Conservation (phyloP, 495 filamentous ascomycete genomes). For the Staphylotrichum tortipilum region DNA sequence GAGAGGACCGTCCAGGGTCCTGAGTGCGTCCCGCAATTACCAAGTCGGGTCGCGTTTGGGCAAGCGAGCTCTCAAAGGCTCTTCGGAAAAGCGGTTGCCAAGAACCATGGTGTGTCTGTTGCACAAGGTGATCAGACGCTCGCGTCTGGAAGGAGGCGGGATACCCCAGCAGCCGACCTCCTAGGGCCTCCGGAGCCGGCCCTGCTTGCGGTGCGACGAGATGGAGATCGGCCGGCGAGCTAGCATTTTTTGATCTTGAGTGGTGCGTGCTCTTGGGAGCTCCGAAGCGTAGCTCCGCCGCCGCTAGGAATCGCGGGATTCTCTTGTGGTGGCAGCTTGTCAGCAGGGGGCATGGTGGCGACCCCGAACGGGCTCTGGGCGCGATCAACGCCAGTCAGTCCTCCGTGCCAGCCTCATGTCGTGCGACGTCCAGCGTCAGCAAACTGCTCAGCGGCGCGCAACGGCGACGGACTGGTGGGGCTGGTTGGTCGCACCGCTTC, state of each 20-base stretch:
- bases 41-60: too few species aligned
- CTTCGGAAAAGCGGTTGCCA: not conserved
- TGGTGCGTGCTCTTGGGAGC: too few species aligned
- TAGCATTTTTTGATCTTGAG: too few species aligned
- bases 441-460: not conserved
- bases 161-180: not conserved
- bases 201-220: not conserved
- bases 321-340: too few species aligned
- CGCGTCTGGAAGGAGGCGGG: not conserved
- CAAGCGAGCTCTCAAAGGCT: not conserved
- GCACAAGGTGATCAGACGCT: constrained; percentile 7
- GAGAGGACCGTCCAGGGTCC: too few species aligned
- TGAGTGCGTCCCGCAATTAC: too few species aligned
- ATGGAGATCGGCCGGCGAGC: not conserved
- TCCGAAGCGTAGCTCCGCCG: too few species aligned
- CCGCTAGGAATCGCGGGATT: too few species aligned
- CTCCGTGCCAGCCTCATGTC: not conserved
- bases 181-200: not conserved
- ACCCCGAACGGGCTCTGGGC: too few species aligned
- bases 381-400: too few species aligned
- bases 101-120: not conserved
- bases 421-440: not conserved
- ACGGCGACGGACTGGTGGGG: not conserved
- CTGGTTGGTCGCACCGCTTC: not conserved
- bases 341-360: too few species aligned